Conservation (phyloP, 139 green algal species). For the Penium margaritaceum region DNA sequence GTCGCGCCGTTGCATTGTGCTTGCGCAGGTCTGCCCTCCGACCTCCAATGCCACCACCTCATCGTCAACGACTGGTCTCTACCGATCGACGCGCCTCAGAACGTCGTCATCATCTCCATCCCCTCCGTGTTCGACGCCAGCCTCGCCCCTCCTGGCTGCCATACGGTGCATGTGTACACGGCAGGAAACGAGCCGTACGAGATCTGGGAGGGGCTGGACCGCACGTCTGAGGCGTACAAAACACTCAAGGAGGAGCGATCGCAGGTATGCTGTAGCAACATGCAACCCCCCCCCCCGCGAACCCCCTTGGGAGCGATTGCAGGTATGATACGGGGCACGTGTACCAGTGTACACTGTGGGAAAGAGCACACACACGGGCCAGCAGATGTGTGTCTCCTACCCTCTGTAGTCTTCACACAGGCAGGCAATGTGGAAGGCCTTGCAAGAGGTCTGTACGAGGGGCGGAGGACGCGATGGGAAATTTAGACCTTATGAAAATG, state of each 20-base stretch:
- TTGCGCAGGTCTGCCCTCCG: slow-evolving; percentile 52
- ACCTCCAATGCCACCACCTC: slow-evolving; percentile 78
- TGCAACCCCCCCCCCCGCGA: too few species aligned
- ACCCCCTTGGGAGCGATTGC: too few species aligned
- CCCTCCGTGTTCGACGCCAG: slow-evolving; percentile 64
- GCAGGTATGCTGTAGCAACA: slow-evolving; percentile 40
- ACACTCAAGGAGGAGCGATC: slow-evolving; percentile 66
- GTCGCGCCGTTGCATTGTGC: too few species aligned
- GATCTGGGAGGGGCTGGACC: slow-evolving; percentile 64
- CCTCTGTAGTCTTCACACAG: too few species aligned
- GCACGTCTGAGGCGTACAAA: slow-evolving; percentile 58
- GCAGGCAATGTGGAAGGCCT: too few species aligned
- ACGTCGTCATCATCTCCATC: slow-evolving; percentile 64
- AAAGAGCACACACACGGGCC: not conserved
- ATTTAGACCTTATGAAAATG: too few species aligned
- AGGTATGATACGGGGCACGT: too few species aligned
- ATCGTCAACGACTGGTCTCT: slow-evolving; percentile 66
- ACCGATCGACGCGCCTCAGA: slow-evolving; percentile 28
- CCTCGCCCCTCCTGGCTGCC: slow-evolving; percentile 59
- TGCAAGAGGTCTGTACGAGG: too few species aligned
- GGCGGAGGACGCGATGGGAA: too few species aligned
- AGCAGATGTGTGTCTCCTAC: too few species aligned
- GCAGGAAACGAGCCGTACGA: slow-evolving; percentile 72
- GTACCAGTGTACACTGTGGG: too few species aligned
- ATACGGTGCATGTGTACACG: slow-evolving; percentile 56